Percentiles rank a stretch among this genome's conserved stretches.
phyloP scores from a whole-genome alignment of 1,284 basidiomycete genomes.

The Cryptococcus sp. region DNA sequence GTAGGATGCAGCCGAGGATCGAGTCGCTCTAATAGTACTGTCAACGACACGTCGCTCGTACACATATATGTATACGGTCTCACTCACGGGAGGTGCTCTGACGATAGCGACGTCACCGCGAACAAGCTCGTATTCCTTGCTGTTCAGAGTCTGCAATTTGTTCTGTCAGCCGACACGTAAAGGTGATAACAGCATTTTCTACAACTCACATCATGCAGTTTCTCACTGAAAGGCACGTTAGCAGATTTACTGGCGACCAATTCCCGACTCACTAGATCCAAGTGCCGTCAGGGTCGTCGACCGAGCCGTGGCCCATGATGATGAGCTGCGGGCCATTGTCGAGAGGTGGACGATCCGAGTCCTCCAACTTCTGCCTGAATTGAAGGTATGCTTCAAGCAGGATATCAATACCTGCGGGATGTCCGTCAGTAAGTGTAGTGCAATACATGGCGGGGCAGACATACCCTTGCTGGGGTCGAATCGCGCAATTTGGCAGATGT shows the following conservation, averaged over 20 bases:
- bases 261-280: slow-evolving; percentile 64
- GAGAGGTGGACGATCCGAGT: slow-evolving; percentile 39
- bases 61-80: background rate
- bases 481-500: slow-evolving; percentile 79
- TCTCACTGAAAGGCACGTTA: slow-evolving; percentile 55
- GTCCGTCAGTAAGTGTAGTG: background rate
- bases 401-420: slow-evolving; percentile 35
- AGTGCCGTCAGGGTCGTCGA: slow-evolving; percentile 57
- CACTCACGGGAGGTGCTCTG: slow-evolving; percentile 44
- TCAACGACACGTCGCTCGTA: background rate
- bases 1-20: slow-evolving; percentile 47
- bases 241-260: background rate
- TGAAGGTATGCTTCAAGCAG: slow-evolving; percentile 69
- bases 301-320: slow-evolving; percentile 82
- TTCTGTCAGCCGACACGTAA: background rate
- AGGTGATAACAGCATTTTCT: slow-evolving; percentile 9
- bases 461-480: slow-evolving; percentile 76
- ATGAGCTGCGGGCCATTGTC: slow-evolving; percentile 74
- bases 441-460: background rate
- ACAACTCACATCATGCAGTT: slow-evolving; percentile 60
- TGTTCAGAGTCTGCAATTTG: slow-evolving; percentile 32
- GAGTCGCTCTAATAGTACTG: slow-evolving; percentile 29
- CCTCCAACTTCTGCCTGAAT: slow-evolving; percentile 66
- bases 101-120: slow-evolving; percentile 46
- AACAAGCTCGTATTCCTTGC: slow-evolving; percentile 36